A percentile compares a stretch with the other conserved stretches of the same genome.
These are phyloP conservation scores for Clonostachys rhizophaga DNA, from an alignment of 2,329 filamentous ascomycete species.

Conservation along the genomic window DNA sequence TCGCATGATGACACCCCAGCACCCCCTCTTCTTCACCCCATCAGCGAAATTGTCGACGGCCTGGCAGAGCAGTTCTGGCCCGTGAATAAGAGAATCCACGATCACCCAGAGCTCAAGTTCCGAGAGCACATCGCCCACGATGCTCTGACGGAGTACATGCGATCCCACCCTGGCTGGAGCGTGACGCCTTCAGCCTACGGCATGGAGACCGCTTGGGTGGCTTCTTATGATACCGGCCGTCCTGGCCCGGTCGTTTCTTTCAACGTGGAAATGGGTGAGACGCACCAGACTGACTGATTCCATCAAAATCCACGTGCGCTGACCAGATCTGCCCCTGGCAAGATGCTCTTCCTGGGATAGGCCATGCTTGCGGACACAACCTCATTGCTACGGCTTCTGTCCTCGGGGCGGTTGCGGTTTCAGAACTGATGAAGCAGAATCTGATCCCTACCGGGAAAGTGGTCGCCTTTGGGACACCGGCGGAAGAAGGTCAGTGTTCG, in stretches of 20 bases:
- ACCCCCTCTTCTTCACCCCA: too few species aligned
- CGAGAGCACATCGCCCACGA: slow-evolving; percentile 35
- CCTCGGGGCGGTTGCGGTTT: slow-evolving; percentile 28
- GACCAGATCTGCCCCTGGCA: slow-evolving; percentile 27
- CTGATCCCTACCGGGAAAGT: slow-evolving; percentile 20
- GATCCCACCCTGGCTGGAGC: slow-evolving; percentile 23
- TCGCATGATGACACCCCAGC: too few species aligned
- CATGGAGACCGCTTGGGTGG: slow-evolving; percentile 36
- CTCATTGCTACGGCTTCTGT: slow-evolving; percentile 33
- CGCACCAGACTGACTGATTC: slow-evolving; percentile 1
- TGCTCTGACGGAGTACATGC: slow-evolving; percentile 27
- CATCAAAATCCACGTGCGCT: slow-evolving; percentile 29
- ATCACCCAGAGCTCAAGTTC: slow-evolving; percentile 35
- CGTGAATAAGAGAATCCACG: slow-evolving; percentile 43
- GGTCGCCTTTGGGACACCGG: slow-evolving; percentile 32
- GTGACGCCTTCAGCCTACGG: slow-evolving; percentile 33
- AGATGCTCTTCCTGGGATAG: slow-evolving; percentile 37
- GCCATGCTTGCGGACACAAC: slow-evolving; percentile 41
- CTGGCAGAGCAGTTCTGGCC: slow-evolving; percentile 17
- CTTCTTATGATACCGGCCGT: slow-evolving; percentile 26
- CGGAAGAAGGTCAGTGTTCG: slow-evolving; percentile 20
- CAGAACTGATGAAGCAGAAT: slow-evolving; percentile 19
- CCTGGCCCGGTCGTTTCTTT: slow-evolving; percentile 31
- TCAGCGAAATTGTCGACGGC: too few species aligned
- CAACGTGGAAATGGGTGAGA: slow-evolving; percentile 26